Evolutionary conservation across 78 protist species (phyloP).

Genomic region (Creolimax fragrantissima): DNA sequence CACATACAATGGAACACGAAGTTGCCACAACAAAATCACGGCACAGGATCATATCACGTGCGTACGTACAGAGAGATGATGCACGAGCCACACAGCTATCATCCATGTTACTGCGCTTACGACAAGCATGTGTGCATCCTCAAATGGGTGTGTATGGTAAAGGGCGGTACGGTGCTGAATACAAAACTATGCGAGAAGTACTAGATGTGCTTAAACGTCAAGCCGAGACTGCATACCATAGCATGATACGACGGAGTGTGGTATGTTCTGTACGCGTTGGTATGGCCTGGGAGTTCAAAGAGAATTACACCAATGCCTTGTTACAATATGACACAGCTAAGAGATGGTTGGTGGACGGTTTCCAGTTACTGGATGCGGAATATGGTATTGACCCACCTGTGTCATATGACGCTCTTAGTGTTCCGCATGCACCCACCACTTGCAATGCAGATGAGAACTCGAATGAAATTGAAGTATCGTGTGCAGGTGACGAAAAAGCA

Average conservation of each 20-base stretch:
- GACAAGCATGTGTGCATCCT: background rate
- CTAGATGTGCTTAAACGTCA: background rate
- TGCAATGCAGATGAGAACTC: too few relatives aligned
- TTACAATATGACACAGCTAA: background rate
- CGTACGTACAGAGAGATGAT: too few relatives aligned
- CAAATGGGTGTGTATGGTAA: background rate
- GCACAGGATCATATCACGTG: too few relatives aligned
- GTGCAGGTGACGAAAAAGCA: background rate
- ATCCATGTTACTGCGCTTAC: background rate
- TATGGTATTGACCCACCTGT: background rate
- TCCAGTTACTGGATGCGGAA: background rate
- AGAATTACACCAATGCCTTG: background rate
- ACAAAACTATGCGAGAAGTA: background rate
- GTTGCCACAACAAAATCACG: too few relatives aligned
- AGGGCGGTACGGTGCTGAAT: background rate
- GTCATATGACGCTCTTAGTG: background rate
- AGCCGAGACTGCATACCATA: background rate
- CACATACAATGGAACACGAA: too few relatives aligned
- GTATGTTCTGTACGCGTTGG: background rate
- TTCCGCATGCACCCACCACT: background rate
- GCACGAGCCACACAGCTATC: too few relatives aligned
- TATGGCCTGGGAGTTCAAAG: background rate
- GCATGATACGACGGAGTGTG: too few relatives aligned
- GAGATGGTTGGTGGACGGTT: background rate
- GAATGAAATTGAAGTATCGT: too few relatives aligned